Conservation (phyloP, 352 stramenopile species). For the Phytophthora sp. region DNA sequence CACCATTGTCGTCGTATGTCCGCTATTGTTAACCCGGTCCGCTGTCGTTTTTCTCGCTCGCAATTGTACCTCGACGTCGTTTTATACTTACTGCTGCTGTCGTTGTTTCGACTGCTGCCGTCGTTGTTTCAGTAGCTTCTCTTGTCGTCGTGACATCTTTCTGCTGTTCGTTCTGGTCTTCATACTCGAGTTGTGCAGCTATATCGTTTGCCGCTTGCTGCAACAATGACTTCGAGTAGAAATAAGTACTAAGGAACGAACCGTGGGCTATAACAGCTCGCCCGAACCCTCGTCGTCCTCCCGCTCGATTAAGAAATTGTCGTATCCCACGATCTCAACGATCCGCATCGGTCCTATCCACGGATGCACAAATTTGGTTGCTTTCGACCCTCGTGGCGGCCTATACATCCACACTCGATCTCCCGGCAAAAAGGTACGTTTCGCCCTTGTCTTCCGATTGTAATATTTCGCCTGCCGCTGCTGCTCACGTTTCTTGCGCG, state of each 20-base stretch:
- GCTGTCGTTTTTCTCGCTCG: no score
- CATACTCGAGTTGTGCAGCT: neutral
- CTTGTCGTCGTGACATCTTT: neutral
- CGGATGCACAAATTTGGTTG: conserved; percentile 4
- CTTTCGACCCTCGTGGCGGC: neutral
- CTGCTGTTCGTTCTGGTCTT: neutral
- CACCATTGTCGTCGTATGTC: no score
- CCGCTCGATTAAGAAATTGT: neutral
- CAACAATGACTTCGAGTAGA: neutral
- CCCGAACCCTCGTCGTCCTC: neutral
- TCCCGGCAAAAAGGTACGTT: neutral
- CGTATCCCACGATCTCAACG: neutral
- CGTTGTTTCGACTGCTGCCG: no score
- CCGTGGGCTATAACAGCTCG: neutral
- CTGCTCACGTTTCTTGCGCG: neutral
- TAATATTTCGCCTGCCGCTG: neutral
- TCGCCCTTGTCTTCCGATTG: neutral
- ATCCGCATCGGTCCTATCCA: conserved; percentile 6
- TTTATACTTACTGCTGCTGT: no score
- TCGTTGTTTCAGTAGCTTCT: no score
- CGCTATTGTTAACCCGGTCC: no score
- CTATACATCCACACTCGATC: conserved; percentile 5
- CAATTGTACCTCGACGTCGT: no score
- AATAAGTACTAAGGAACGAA: neutral
- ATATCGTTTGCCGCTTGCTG: neutral